Evolutionary conservation across 495 filamentous ascomycete species (phyloP), one percentile per base, ranked within the genome.

Genomic region (Aspergillus saccharolyticus): DNA sequence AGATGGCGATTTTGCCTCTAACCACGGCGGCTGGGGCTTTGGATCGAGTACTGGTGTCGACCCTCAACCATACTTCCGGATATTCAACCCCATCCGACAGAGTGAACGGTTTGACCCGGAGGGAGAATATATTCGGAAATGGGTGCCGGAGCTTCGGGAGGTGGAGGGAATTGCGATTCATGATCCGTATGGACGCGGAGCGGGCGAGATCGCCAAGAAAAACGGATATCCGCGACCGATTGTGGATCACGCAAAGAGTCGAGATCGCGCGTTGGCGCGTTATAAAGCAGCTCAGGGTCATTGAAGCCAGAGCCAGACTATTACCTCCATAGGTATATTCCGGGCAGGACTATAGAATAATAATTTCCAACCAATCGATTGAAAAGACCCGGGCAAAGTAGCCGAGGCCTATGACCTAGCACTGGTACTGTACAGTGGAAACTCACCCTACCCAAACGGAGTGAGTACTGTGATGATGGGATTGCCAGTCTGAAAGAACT

Each of bases 1-100:
- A 55, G 92, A 96, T 67, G 92, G 92, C 12, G 91, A 96, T 69
- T 96, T 96, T 66, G 90, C 91, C 1, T 88, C 83, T 42, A 97
- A 97, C 63, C 93, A 93, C 64, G 90, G 91, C 20, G 92, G 92
- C 0, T 96, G 92, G 92, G 92, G 91, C 0, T 96, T 92, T 67
- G 80, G 81, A 16, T 84, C 86, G 0, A 85, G 80, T 12, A 88
- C 89, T 1, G 92, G 92, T 14, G 90, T 93, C 0, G 91, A 96
- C 69, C 90, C 92, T 1, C 91, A 96, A 72, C 91, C 91, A 0
- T 96, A 93, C 63, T 96, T 96, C 61, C 80, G 90, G 2, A 88
- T 97, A 57, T 96, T 97, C 70, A 97, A 96, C 66, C 92, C 92
- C 5, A 62, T 87, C 18, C 71, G 90, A 56, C 92, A 97, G 75